A percentile compares a stretch with the other conserved stretches of the same genome.
Evolutionary conservation across 441 rosid genomes (phyloP).

Genomic region (Metrosideros polymorpha): DNA sequence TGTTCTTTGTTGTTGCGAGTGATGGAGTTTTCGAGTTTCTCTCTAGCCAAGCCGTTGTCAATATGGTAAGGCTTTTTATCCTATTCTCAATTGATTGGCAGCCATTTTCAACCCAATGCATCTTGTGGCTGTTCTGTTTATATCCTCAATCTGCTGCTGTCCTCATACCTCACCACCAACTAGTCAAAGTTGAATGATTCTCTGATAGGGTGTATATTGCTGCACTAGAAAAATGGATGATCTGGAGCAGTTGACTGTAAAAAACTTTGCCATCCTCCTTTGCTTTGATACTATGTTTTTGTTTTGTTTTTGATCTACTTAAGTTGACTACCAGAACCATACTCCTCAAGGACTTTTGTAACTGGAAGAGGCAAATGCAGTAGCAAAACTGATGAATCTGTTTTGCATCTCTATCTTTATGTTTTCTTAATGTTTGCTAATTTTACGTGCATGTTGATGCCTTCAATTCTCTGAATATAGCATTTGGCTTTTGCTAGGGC

Average conservation of each 20-base stretch:
- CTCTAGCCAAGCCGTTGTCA: constrained; percentile 78
- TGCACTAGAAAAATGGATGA: not conserved
- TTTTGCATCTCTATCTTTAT: not conserved
- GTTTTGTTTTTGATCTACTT: not conserved
- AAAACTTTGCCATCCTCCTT: not conserved
- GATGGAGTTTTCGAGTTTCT: constrained; percentile 97
- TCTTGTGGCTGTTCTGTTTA: not conserved
- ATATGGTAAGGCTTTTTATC: constrained; percentile 44
- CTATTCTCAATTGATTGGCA: not conserved
- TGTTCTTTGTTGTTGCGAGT: constrained; percentile 89
- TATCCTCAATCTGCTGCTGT: not conserved
- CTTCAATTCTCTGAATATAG: not conserved
- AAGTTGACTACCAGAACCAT: not conserved
- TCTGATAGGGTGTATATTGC: not conserved
- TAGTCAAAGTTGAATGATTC: not conserved
- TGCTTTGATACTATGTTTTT: not conserved
- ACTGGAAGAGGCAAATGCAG: not conserved
- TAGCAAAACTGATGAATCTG: not conserved
- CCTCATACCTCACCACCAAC: not conserved
- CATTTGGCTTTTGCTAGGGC: not conserved
- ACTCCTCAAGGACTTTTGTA: not conserved
- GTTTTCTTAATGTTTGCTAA: not conserved
- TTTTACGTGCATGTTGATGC: not conserved
- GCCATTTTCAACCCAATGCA: not conserved
- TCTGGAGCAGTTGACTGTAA: not conserved